These are phyloP conservation scores for Tolypocladium tropicale DNA, from an alignment of 2,329 filamentous ascomycete genomes.

Conservation along the genomic window DNA sequence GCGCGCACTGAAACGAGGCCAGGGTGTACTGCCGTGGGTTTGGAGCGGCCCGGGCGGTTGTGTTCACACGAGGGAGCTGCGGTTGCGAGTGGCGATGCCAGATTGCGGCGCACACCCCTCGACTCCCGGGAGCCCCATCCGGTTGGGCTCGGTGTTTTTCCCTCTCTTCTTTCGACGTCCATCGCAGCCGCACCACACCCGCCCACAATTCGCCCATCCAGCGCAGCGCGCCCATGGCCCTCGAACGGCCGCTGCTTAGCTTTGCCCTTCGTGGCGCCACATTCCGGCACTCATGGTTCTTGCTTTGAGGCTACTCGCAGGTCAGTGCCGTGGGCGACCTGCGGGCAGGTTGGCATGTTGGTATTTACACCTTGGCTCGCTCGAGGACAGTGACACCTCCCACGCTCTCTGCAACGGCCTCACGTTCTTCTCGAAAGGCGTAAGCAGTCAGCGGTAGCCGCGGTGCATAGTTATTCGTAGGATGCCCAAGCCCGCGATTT, in stretches of 20 bases:
- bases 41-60: background rate
- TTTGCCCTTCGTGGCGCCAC: background rate
- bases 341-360: too few species aligned
- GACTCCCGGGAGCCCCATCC: conserved; percentile 4
- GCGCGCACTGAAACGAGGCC: background rate
- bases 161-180: background rate
- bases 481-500: background rate
- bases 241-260: background rate
- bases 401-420: background rate
- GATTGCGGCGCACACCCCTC: background rate
- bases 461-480: too few species aligned
- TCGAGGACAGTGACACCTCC: background rate
- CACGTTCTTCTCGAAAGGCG: background rate
- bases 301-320: background rate
- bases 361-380: background rate
- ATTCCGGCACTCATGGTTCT: background rate
- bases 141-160: conserved; percentile 1
- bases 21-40: background rate
- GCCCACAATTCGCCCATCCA: background rate
- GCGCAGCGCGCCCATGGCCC: background rate
- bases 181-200: background rate
- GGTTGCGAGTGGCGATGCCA: background rate
- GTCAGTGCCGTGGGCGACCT: background rate
- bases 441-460: background rate
- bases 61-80: background rate